phyloP scores from a whole-genome alignment of 306 rosid species.

The Ormosia semicastrata region DNA sequence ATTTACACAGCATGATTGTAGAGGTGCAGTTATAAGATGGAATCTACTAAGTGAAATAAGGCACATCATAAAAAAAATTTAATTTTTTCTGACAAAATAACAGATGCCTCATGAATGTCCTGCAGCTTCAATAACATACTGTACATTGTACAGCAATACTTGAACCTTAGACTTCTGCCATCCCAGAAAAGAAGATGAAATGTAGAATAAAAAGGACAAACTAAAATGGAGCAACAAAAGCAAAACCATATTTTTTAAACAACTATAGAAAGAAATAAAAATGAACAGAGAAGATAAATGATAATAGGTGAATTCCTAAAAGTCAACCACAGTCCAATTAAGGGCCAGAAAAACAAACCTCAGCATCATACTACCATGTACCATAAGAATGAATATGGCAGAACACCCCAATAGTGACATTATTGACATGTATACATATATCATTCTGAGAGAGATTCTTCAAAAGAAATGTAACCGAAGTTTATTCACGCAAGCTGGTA shows the following conservation, averaged over 20 bases:
- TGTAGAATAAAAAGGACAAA: background rate
- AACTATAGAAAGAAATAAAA: background rate
- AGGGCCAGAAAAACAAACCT: no score
- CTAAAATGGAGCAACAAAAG: background rate
- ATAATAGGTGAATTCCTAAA: background rate
- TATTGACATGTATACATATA: background rate
- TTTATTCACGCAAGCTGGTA: background rate
- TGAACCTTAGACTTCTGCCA: background rate
- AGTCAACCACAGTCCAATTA: background rate
- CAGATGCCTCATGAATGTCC: background rate
- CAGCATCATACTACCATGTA: background rate
- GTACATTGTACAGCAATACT: background rate
- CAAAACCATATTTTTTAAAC: background rate
- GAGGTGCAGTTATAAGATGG: background rate
- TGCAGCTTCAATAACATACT: background rate
- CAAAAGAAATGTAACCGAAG: background rate
- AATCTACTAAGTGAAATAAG: background rate
- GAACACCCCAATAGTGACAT: slow-evolving; percentile 1
- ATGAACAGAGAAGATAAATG: background rate
- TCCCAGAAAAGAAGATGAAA: background rate
- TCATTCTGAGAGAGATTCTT: background rate
- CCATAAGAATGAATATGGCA: background rate
- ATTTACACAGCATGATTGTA: background rate
- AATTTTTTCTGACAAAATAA: background rate
- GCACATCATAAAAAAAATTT: background rate